Evolutionary conservation across 331 rosid genomes (phyloP), one percentile per base, ranked within the genome.

Genomic region (Erythrophleum ivorense): DNA sequence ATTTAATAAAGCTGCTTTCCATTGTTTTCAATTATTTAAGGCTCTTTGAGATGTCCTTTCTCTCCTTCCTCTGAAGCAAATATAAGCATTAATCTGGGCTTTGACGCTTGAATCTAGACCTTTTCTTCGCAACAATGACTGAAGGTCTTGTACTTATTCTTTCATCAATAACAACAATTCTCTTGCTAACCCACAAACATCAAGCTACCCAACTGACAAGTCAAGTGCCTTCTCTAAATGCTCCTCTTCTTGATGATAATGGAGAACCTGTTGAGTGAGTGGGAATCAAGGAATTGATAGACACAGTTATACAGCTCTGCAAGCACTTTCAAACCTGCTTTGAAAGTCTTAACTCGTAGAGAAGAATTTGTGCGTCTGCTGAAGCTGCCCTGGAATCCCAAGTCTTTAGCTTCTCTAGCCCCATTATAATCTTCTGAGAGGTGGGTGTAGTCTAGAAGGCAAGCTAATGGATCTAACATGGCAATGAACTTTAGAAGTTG

Each of bases 381-480:
- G 68, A 55, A 49, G 41, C 33, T 33, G 60, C 60, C 18, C 78
- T 76, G 10, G 45, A 70, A 40, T 68, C 88, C 80, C 80, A 86
- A 50, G 84, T 49, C 75, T 83, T 87, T 3, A 88, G 80, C 76
- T 78, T 87, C 46, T 76, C 80, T 0, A 91, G 46, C 85, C 83
- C 78, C 6, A 78, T 73, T 50, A 84, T 88, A 50, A 87, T 64
- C 64, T 80, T 84, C 9, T 84, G 78, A 3, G 87, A 76, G 43
- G 82, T 84, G 91, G 94, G 40, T 85, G 81, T 31, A 82, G 60
- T 80, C 92, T 89, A 7, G 88, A 65, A 33, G 97, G 96, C 78
- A 91, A 88, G 85, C 96, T 91, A 77, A 89, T 90, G 38, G 97
- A 93, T 85, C 96, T 88, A 55, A 85, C 66, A 36, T 86, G 94